These are phyloP conservation scores for Solanum bulbocastanum DNA, from an alignment of 257 asterid species.

Conservation along the genomic window DNA sequence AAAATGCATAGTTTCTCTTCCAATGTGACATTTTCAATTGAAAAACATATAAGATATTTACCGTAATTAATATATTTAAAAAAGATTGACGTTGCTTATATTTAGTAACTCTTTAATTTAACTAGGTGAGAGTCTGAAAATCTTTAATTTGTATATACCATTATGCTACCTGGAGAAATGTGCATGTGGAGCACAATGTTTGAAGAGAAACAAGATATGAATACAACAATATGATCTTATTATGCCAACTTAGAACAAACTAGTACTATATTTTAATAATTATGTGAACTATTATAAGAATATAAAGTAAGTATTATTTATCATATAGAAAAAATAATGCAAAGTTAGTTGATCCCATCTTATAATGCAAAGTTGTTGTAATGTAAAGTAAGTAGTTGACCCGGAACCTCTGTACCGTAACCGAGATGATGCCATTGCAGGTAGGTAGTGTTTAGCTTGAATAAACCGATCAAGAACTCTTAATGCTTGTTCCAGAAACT, in stretches of 20 bases:
- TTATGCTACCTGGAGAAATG: not conserved
- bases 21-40: not conserved
- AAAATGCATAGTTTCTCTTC: not conserved
- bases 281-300: not conserved
- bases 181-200: not conserved
- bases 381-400: not conserved
- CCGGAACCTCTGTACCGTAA: constrained; percentile 7
- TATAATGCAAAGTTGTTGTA: too few species aligned
- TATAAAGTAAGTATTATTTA: not conserved
- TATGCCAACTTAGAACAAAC: not conserved
- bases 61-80: not conserved
- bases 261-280: not conserved
- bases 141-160: not conserved
- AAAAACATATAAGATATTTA: not conserved
- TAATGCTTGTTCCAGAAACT: constrained; percentile 62
- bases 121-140: too few species aligned
- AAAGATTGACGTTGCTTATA: not conserved
- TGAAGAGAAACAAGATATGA: not conserved
- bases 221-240: not conserved
- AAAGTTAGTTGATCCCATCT: not conserved
- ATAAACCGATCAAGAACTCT: not conserved
- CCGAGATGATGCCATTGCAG: not conserved
- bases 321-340: not conserved
- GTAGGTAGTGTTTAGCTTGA: not conserved
- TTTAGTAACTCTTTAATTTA: not conserved